Conservation (phyloP, 2,329 filamentous ascomycete species). For the Onygenales sp. region DNA sequence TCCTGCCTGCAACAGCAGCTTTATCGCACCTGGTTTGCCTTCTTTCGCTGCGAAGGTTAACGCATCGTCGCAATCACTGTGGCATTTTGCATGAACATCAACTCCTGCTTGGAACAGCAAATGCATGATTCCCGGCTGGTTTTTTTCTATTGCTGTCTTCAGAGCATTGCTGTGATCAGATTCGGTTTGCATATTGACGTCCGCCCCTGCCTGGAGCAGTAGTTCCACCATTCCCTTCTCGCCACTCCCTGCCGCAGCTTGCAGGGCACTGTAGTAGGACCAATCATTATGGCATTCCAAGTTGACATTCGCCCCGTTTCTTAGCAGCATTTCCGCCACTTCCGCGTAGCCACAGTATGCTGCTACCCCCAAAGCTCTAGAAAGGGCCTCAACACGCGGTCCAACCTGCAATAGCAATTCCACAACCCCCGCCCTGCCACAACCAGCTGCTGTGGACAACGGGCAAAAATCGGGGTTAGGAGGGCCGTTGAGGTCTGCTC, state of each 20-base stretch:
- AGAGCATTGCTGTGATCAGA: not conserved
- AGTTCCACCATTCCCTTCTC: not conserved
- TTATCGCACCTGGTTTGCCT: too few species aligned
- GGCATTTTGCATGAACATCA: not conserved
- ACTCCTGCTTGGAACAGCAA: not conserved
- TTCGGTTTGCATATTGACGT: not conserved
- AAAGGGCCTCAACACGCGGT: not conserved
- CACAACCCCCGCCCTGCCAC: rapidly evolving
- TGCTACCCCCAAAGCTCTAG: not conserved
- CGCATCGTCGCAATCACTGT: too few species aligned
- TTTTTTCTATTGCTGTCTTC: not conserved
- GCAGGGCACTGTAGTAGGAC: not conserved
- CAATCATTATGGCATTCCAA: too few species aligned
- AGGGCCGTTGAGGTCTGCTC: too few species aligned
- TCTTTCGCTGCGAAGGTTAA: too few species aligned
- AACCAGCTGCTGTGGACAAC: too few species aligned
- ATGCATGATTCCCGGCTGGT: not conserved
- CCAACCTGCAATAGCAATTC: not conserved
- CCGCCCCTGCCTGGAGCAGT: not conserved
- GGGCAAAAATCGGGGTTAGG: too few species aligned
- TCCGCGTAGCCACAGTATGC: not conserved
- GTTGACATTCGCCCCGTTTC: slow-evolving; percentile 3
- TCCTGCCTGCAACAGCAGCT: too few species aligned
- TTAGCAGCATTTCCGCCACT: not conserved
- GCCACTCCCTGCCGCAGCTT: not conserved